phyloP scores from a whole-genome alignment of 2,329 filamentous ascomycete genomes.

The Karstenula rhodostoma region DNA sequence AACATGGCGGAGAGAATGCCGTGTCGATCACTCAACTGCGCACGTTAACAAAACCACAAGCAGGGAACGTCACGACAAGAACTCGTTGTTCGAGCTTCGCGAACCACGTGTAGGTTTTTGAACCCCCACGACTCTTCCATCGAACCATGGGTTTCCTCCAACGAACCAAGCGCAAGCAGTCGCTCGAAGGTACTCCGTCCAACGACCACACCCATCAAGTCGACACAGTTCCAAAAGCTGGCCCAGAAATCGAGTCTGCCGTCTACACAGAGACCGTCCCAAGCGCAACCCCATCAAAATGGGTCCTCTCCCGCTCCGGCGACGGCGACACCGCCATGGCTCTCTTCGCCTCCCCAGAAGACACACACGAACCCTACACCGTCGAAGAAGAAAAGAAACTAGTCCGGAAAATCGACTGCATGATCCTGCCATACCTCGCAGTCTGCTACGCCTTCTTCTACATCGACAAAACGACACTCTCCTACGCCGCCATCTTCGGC shows the following conservation, averaged over 20 bases:
- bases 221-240: neutral
- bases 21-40: neutral
- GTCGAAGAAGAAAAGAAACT: neutral
- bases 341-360: neutral
- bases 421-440: neutral
- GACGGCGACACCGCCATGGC: constrained; percentile 2
- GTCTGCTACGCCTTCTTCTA: neutral
- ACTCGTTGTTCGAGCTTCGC: neutral
- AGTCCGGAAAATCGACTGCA: neutral
- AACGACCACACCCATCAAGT: neutral
- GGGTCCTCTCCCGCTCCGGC: neutral
- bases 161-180: neutral
- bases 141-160: neutral
- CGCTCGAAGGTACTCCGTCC: neutral
- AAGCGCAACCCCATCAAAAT: neutral
- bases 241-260: neutral
- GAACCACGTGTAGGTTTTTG: neutral
- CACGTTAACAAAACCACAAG: neutral
- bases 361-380: neutral
- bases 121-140: neutral
- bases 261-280: neutral
- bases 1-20: neutral
- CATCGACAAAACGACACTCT: neutral
- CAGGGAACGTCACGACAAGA: neutral
- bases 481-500: neutral